Base-by-base conservation (phyloP, 495 filamentous ascomycete species). In the Trichocladium uniseriatum region DNA sequence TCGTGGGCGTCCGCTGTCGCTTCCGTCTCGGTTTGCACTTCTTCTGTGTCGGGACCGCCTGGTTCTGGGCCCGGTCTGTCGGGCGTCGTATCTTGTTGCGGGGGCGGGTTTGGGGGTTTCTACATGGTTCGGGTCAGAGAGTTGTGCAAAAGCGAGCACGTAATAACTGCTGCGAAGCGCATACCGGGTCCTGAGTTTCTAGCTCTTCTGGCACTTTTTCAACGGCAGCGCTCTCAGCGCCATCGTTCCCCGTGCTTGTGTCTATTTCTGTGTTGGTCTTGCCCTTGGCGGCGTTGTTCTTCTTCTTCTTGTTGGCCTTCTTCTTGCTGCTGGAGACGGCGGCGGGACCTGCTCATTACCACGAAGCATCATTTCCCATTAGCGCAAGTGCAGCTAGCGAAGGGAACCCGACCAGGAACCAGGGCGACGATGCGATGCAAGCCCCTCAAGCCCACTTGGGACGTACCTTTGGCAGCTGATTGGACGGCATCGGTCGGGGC, bases 251-350 rank as follows among this genome's bases (percentile, higher is more conserved):
- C 24, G n/a, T 34, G 32, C 38, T 40, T 5, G 13, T 54, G 27
- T 67, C n/a, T n/a, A n/a, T 67, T 34, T n/a, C n/a, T n/a, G n/a
- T n/a, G n/a, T n/a, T n/a, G n/a, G n/a, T n/a, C n/a, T n/a, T n/a
- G n/a, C 66, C 56, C 38, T 65, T 75, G 66, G 78, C 83, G 65
- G 82, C 86, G 71, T 82, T 86, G 64, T 79, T 85, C 64, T 75
- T 80, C 62, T 78, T 84, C 73, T 83, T 87, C 54, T 81, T 79
- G 43, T 41, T 55, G 15, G n/a, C 27, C 37, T 52, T 55, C 44
- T 55, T 55, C 45, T 52, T 58, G 36, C 19, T 44, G 34, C 32
- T 38, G 16, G 47, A 36, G 11, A 41, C 31, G 27, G 48, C 44
- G 32, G 53, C 36, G 39, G 49, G 40, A 35, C 46, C 55, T 54